Evolutionary conservation across 2,329 filamentous ascomycete genomes (phyloP).

Genomic region (Claviceps capensis): DNA sequence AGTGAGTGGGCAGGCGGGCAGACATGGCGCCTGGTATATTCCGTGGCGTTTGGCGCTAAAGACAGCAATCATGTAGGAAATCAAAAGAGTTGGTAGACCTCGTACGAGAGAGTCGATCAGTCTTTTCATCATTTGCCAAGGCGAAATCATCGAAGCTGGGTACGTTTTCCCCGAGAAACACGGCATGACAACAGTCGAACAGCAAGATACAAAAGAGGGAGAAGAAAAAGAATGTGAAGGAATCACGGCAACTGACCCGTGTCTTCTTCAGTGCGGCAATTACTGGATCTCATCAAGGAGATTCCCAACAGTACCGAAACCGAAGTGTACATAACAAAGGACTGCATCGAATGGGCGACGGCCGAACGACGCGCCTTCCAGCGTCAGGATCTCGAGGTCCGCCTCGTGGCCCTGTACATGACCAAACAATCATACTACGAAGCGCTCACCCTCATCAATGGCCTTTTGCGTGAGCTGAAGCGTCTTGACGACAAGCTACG

Average conservation of each 20-base stretch:
- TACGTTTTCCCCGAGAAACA: conserved; percentile 32
- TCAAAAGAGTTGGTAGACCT: conserved; percentile 76
- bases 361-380: conserved; percentile 91
- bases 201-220: not conserved
- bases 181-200: not conserved
- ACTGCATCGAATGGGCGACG: conserved; percentile 98
- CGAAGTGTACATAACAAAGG: conserved; percentile 91
- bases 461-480: conserved; percentile 90
- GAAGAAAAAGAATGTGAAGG: not conserved
- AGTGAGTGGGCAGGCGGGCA: conserved; percentile 35
- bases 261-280: conserved; percentile 61
- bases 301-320: conserved; percentile 92
- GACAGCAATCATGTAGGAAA: conserved; percentile 37
- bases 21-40: not conserved
- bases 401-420: conserved; percentile 89
- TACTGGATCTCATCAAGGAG: conserved; percentile 86
- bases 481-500: conserved; percentile 97
- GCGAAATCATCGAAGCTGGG: conserved; percentile 97
- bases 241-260: not conserved
- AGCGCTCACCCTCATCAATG: conserved; percentile 90
- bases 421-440: conserved; percentile 97
- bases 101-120: conserved; percentile 77
- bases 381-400: conserved; percentile 93
- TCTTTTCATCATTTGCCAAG: conserved; percentile 93
- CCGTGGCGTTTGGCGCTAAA: conserved; percentile 1